phyloP scores from a whole-genome alignment of 2,329 filamentous ascomycete species.

The Penicillium paneum region DNA sequence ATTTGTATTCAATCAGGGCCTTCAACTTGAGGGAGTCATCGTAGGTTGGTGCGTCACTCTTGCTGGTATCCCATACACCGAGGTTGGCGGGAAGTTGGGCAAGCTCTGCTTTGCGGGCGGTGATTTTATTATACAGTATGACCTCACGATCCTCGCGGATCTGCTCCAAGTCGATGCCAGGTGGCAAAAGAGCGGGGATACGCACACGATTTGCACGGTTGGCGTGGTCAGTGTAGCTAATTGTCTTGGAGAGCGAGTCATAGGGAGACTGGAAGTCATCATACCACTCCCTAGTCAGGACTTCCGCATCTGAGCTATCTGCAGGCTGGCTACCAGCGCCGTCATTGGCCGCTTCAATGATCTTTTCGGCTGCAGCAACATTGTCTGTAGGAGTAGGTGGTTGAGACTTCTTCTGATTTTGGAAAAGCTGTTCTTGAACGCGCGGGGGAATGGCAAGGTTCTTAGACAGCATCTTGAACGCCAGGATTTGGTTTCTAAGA shows the following conservation, averaged over 20 bases:
- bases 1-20: constrained; percentile 93
- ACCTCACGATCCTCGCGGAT: constrained; percentile 82
- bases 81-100: constrained; percentile 81
- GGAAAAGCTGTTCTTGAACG: constrained; percentile 80
- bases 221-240: constrained; percentile 14
- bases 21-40: constrained; percentile 84
- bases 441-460: constrained; percentile 75
- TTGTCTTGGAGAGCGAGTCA: constrained; percentile 49
- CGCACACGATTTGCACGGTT: constrained; percentile 71
- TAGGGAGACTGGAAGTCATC: constrained; percentile 76
- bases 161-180: constrained; percentile 82
- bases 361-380: constrained; percentile 30
- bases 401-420: constrained; percentile 46
- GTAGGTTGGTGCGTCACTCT: constrained; percentile 63
- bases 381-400: constrained; percentile 39
- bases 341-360: constrained; percentile 41
- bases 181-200: constrained; percentile 83
- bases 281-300: constrained; percentile 50
- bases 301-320: constrained; percentile 25
- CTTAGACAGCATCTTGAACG: constrained; percentile 86
- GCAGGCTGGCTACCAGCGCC: constrained; percentile 31
- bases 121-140: constrained; percentile 85
- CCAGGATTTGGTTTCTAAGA: constrained; percentile 80
- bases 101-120: constrained; percentile 77
- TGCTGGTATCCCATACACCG: constrained; percentile 76